phyloP scores from a whole-genome alignment of 2,329 filamentous ascomycete genomes.

The Cytospora mali region DNA sequence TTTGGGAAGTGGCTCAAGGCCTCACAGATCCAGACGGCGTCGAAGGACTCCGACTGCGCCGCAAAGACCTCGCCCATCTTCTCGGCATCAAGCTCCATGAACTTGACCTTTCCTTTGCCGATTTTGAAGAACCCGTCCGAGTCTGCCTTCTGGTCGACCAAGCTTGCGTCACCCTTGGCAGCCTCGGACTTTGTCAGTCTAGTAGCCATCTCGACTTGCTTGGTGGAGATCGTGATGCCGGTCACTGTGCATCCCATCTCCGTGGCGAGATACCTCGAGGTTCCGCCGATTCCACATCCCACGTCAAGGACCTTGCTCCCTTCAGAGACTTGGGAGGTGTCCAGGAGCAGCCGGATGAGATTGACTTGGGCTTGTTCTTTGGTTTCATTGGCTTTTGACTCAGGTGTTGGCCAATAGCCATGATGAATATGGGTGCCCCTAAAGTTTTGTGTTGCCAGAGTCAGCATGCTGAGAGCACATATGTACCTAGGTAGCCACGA shows the following conservation, averaged over 20 bases:
- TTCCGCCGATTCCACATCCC: slow-evolving; percentile 63
- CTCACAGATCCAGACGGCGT: slow-evolving; percentile 64
- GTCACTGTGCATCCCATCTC: slow-evolving; percentile 56
- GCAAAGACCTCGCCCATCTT: slow-evolving; percentile 58
- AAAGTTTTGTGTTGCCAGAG: not conserved
- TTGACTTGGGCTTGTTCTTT: slow-evolving; percentile 62
- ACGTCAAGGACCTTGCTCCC: slow-evolving; percentile 57
- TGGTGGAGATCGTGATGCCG: slow-evolving; percentile 62
- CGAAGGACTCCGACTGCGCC: slow-evolving; percentile 45
- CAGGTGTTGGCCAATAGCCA: slow-evolving; percentile 57
- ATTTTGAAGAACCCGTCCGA: slow-evolving; percentile 42
- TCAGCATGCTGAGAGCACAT: not conserved
- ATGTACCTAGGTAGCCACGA: not conserved
- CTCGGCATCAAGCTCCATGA: slow-evolving; percentile 63
- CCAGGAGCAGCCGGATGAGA: slow-evolving; percentile 58
- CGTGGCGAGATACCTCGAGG: slow-evolving; percentile 57
- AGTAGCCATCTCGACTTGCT: slow-evolving; percentile 61
- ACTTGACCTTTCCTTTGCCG: slow-evolving; percentile 52
- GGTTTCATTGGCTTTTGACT: slow-evolving; percentile 49
- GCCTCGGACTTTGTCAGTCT: slow-evolving; percentile 48
- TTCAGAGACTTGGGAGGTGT: slow-evolving; percentile 44
- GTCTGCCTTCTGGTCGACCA: slow-evolving; percentile 30
- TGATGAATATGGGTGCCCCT: slow-evolving; percentile 68
- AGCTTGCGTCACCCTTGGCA: slow-evolving; percentile 27
- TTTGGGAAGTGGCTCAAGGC: slow-evolving; percentile 63